A percentile compares a stretch with the other conserved stretches of the same genome.
Evolutionary conservation across 2,329 filamentous ascomycete genomes (phyloP).

Genomic region (Diaporthe aspalathi): DNA sequence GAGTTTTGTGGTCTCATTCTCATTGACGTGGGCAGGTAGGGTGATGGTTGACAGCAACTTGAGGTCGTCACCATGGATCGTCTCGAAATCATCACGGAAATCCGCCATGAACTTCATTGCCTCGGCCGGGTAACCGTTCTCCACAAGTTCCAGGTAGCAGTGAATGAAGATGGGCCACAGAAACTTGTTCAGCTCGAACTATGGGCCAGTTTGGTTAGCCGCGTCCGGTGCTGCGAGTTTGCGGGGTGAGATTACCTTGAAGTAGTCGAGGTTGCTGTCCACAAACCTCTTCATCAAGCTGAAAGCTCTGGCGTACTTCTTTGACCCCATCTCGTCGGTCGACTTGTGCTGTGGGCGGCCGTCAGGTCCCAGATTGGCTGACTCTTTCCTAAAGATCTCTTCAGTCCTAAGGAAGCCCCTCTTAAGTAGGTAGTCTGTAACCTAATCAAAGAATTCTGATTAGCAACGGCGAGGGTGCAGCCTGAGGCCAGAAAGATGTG

Average conservation of each 20-base stretch:
- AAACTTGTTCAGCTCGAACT: constrained; percentile 88
- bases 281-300: constrained; percentile 83
- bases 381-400: constrained; percentile 91
- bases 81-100: constrained; percentile 77
- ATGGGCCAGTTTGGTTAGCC: constrained; percentile 40
- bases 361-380: constrained; percentile 82
- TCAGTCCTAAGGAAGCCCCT: constrained; percentile 95
- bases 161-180: constrained; percentile 97
- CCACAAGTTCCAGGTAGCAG: constrained; percentile 84
- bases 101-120: constrained; percentile 78
- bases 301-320: constrained; percentile 82
- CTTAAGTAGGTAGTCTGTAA: constrained; percentile 95
- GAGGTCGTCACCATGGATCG: constrained; percentile 83
- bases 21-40: constrained; percentile 80
- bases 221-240: too few relatives aligned
- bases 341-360: constrained; percentile 77
- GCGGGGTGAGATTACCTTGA: constrained; percentile 72
- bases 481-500: background rate
- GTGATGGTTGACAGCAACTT: constrained; percentile 79
- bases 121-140: constrained; percentile 77
- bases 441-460: constrained; percentile 51
- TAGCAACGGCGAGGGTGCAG: background rate
- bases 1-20: constrained; percentile 81
- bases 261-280: constrained; percentile 91
- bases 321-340: constrained; percentile 77